phyloP scores from a whole-genome alignment of 202 grass and related monocot species.

The Zizania palustris region DNA sequence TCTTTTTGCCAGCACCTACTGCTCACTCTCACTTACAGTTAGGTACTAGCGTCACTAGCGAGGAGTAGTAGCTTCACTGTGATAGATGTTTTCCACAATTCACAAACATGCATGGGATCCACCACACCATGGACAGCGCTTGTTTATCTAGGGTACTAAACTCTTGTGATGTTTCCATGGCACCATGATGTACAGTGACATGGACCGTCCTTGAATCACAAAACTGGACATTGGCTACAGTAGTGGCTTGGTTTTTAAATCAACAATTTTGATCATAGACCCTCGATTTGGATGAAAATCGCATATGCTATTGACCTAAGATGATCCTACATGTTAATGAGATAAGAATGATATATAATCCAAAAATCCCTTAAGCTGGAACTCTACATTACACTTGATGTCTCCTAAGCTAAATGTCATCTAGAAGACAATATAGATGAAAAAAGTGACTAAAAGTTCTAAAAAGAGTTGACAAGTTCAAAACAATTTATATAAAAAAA shows the following conservation, averaged over 20 bases:
- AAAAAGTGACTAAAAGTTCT: too few species aligned
- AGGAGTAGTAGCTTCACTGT: background rate
- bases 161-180: conserved; percentile 10
- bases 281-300: background rate
- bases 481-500: too few species aligned
- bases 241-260: background rate
- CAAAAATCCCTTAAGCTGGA: background rate
- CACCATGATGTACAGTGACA: conserved; percentile 24
- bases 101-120: background rate
- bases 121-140: background rate
- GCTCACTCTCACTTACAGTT: background rate
- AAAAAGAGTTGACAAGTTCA: too few species aligned
- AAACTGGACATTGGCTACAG: background rate
- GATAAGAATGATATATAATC: too few species aligned
- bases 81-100: background rate
- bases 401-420: background rate
- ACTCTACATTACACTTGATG: background rate
- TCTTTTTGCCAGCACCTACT: background rate
- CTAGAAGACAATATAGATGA: too few species aligned
- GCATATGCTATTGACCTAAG: too few species aligned
- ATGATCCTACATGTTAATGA: too few species aligned
- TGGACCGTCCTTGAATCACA: background rate
- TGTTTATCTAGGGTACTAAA: background rate
- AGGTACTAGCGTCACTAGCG: too few species aligned
- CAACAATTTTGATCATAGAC: too few species aligned